Base-by-base conservation (phyloP, 805 yeast genomes). In the Pichia pseudocactophila region DNA sequence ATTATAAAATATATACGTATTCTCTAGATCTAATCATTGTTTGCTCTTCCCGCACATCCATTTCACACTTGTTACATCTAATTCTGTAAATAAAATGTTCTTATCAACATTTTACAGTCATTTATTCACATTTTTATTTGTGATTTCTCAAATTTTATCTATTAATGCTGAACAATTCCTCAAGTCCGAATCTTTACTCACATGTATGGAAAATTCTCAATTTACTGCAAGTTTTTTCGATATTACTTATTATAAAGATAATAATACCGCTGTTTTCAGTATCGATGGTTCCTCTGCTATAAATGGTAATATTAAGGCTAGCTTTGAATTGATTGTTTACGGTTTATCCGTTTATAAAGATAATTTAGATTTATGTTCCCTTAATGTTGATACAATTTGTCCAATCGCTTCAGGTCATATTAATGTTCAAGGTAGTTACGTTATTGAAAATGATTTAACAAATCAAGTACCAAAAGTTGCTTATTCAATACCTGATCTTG, bases 121-220 rank as follows among this genome's bases (percentile, higher is more conserved):
- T 8, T 22, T 22, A 6, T 6, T 22, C 8, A 22, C 25, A 6
- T 22, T 22, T 5, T 22, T 22, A 22, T 22, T 8, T 6, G 5
- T 22, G 8, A 8, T 8, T 22, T 22, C 25, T 22, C 25, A 6
- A 22, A 22, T 22, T 6, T 6, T 22, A 5, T 6, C 25, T 8
- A 22, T 10, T 7, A 12, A 12, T 26, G 46, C 38, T 13, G 3
- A 33, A 10, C 34, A 30, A 46, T 52, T 25, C 27, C 49, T 73
- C 41, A 54, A 58, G 37, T 66, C 66, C 12, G 47, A 76, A 16
- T 86, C 97, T 8, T 69, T 92, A 51, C 67, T 90, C 52, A 85
- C 97, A 32, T 92, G 98, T 68, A 89, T 88, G 95, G 81, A 78
- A 34, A 69, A 83, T 60, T 89, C 98, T 7, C 82, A 78, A 58